Base-by-base conservation (phyloP, 116 monocot genomes). In the Cymodocea nodosa region DNA sequence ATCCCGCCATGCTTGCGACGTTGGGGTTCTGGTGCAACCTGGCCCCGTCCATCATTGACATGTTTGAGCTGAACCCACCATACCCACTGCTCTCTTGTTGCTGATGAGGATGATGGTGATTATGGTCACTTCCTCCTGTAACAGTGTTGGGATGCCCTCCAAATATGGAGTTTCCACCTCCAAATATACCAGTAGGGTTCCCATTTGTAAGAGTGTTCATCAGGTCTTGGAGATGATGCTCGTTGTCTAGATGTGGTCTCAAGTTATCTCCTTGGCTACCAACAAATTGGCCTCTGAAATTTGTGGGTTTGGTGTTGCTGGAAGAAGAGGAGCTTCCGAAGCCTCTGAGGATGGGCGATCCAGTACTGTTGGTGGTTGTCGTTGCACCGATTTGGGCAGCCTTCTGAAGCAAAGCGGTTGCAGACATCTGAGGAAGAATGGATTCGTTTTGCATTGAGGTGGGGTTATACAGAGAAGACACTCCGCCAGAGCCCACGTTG, bases 351-450 rank as follows among this genome's bases (percentile, higher is more conserved):
- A 82, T 4, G 36, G 77, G 69, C 14, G 81, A 72, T 2, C 68
- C 71, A 3, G 30, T 30, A 24, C 52, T 20, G 19, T 59, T 54
- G 2, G 78, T 75, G 0, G 64, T 64, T n/a, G 23, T 64, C 14
- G 83, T 81, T 18, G 85, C 70, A 6, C 94, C 89, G 78, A 94
- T 94, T 52, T 94, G 84, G 4, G 86, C 84, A 0, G 94, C 94
- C 77, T 89, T 94, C 71, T 89, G 94, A 13, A 94, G 94, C 65
- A 93, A 75, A 2, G 89, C 89, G 0, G 94, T 94, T 15, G 94
- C 94, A 1, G 97, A 98, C 90, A 98, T 90, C 62, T 97, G 95
- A 22, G 87, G 87, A 11, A 87, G 76, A 23, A 55, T 52, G 6
- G 71, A 24, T 4, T 76, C 80, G 20, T 66, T 73, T 4, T 65